These are phyloP conservation scores for Collybia mongolica DNA, from an alignment of 768 basidiomycete genomes.

Conservation along the genomic window DNA sequence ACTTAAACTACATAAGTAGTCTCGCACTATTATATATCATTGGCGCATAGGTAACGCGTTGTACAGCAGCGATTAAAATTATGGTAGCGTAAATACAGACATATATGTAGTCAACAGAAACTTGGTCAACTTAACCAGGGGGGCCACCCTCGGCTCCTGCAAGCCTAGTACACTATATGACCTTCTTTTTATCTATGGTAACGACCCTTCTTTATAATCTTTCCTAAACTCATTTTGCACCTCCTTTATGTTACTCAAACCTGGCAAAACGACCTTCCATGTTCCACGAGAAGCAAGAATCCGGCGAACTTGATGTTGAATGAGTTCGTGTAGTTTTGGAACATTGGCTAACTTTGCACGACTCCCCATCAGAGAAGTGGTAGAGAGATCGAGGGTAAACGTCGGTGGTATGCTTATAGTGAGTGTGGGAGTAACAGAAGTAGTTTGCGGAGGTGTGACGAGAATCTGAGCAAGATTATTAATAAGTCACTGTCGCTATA, in stretches of 20 bases:
- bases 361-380: conserved; percentile 91
- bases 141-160: too few relatives aligned
- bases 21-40: too few relatives aligned
- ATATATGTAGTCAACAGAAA: too few relatives aligned
- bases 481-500: not conserved
- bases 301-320: conserved; percentile 78
- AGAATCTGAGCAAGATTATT: conserved; percentile 44
- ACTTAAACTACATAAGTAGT: too few relatives aligned
- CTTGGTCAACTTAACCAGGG: too few relatives aligned
- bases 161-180: too few relatives aligned
- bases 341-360: conserved; percentile 98
- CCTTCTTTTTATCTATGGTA: too few relatives aligned
- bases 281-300: conserved; percentile 57
- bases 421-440: conserved; percentile 56
- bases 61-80: not conserved
- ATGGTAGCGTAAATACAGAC: not conserved
- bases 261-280: conserved; percentile 71
- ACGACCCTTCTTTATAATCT: conserved; percentile 25
- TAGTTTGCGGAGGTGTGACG: conserved; percentile 57
- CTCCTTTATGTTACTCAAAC: conserved; percentile 41
- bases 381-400: conserved; percentile 84
- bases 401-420: conserved; percentile 78
- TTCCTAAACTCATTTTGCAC: conserved; percentile 34
- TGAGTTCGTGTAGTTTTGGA: conserved; percentile 94
- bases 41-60: too few relatives aligned